Percentiles rank a stretch among this genome's conserved stretches.
These are phyloP conservation scores for Canavalia ensiformis DNA, from an alignment of 306 rosid genomes.

Conservation along the genomic window DNA sequence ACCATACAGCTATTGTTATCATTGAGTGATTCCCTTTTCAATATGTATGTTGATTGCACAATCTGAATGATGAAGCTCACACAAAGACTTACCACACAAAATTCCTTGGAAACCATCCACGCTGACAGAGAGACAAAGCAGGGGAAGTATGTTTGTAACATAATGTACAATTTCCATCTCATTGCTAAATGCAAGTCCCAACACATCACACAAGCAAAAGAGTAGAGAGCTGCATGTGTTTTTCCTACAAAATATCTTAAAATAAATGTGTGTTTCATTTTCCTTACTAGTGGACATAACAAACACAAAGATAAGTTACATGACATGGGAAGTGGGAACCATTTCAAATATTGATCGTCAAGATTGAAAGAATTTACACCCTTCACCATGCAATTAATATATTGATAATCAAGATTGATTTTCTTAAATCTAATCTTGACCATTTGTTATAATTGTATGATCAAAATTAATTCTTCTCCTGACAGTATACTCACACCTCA, in stretches of 20 bases:
- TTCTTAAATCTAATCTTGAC: too few species aligned
- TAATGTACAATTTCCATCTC: conserved; percentile 54
- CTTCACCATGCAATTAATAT: too few species aligned
- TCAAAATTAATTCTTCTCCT: too few species aligned
- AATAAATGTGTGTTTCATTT: background rate
- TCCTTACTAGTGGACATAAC: background rate
- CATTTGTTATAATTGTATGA: too few species aligned
- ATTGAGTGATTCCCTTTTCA: background rate
- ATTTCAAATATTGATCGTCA: too few species aligned
- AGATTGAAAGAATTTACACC: too few species aligned
- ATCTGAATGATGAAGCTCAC: background rate
- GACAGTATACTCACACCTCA: too few species aligned
- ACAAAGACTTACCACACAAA: conserved; percentile 52
- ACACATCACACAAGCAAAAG: conserved; percentile 43
- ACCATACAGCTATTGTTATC: background rate
- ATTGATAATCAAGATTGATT: too few species aligned
- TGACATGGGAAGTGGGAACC: too few species aligned
- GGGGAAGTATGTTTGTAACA: conserved; percentile 51
- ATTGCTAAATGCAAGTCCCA: conserved; percentile 61
- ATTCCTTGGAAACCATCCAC: conserved; percentile 51
- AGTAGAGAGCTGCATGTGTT: conserved; percentile 51
- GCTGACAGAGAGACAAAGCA: conserved; percentile 51
- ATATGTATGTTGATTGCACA: background rate
- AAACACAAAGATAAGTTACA: too few species aligned
- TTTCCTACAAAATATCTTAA: conserved; percentile 42